Base-by-base conservation (phyloP, 1,284 basidiomycete species). In the Macrocystidia cucumis region DNA sequence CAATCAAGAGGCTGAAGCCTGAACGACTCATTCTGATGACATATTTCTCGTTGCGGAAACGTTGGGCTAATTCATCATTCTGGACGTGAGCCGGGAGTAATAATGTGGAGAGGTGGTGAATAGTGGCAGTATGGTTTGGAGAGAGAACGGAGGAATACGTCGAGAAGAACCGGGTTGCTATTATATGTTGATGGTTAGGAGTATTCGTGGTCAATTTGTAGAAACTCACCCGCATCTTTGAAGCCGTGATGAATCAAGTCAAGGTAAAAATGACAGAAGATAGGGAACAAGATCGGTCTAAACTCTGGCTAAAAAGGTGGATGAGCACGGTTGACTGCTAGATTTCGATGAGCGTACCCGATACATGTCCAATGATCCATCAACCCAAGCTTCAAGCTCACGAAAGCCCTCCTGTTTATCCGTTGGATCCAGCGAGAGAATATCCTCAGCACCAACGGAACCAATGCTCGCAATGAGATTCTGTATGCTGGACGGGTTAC, bases 191-290 rank as follows among this genome's bases (percentile, higher is more conserved):
- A 37, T 35, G 20, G 19, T 45, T 29, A 37, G 28, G 17, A 9
- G 21, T 29, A 32, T 23, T 42, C 29, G 21, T 32, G 33, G 30
- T 18, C 16, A 23, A 32, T 26, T 38, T 16, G 20, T 18, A 8
- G 7, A 38, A 29, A 29, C 79, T 40, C 50, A 88, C 88, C 90
- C 44, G 91, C 87, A 47, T 91, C 85, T 47, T 87, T 84, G 58
- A 89, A 91, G 3, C 90, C 91, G 43, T 85, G 80, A 50, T 92
- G 81, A 36, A 98, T 82, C 32, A 99, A 72, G 56, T 98, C 93
- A 22, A 99, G 71, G 59, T 95, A 98, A 51, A 96, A 96, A 60
- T 99, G 92, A 27, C 89, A 91, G 55, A 98, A 98, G 43, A 99
- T 86, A 3, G 96, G 96, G 51, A 93, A 93, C 11, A 97, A 64